Evolutionary conservation across 2,329 filamentous ascomycete genomes (phyloP).

Genomic region (Gremmenia infestans): DNA sequence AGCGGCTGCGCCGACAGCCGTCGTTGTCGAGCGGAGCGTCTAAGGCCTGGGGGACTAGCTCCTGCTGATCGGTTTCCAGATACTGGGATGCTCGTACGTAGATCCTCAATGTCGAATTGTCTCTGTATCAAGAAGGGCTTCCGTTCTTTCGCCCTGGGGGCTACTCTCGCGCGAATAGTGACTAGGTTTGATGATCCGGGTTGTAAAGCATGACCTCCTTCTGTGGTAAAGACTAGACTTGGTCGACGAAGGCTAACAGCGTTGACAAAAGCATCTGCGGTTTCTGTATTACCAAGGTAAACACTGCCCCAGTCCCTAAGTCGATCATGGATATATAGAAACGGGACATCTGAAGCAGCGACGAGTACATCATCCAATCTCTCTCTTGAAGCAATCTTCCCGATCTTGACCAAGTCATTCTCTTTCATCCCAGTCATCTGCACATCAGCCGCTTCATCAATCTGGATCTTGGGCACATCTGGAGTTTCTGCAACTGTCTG

Average conservation of each 20-base stretch:
- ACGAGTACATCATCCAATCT: constrained; percentile 7
- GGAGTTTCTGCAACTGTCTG: constrained; percentile 12
- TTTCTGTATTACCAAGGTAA: constrained; percentile 38
- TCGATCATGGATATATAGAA: constrained; percentile 31
- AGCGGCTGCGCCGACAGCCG: constrained; percentile 12
- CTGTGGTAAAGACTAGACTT: constrained; percentile 15
- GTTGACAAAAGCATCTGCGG: constrained; percentile 43
- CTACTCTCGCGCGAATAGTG: constrained; percentile 41
- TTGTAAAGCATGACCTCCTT: neutral
- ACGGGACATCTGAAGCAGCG: constrained; percentile 16
- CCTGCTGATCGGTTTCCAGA: neutral
- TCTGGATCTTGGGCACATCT: constrained; percentile 4
- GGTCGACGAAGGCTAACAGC: constrained; percentile 37
- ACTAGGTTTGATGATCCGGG: constrained; percentile 16
- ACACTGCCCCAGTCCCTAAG: constrained; percentile 39
- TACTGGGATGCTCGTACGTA: constrained; percentile 43
- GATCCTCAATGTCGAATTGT: constrained; percentile 44
- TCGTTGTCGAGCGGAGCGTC: constrained; percentile 18
- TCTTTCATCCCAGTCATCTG: neutral
- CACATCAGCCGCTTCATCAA: constrained; percentile 1
- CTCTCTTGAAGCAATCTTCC: neutral
- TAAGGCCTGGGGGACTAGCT: constrained; percentile 1
- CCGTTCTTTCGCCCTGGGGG: constrained; percentile 36
- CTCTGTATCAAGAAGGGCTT: constrained; percentile 45
- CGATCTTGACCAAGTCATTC: constrained; percentile 1